Percentiles rank a stretch among this genome's conserved stretches.
Evolutionary conservation across 2,329 filamentous ascomycete genomes (phyloP).

Genomic region (Alternaria sp.): DNA sequence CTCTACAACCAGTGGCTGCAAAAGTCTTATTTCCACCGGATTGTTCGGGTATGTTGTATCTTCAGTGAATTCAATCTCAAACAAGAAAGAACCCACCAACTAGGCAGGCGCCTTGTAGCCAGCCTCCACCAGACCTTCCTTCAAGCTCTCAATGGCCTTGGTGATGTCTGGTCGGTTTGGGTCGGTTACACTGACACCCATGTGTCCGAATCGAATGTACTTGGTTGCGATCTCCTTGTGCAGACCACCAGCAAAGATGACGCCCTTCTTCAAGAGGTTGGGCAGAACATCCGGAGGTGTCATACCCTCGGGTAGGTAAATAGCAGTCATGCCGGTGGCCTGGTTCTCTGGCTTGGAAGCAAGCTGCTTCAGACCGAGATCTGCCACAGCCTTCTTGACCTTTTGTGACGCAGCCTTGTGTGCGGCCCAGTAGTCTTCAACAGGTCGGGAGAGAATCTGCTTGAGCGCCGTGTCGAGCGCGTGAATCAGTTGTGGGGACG

Average conservation of each 20-base stretch:
- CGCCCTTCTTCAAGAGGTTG: slow-evolving; percentile 82
- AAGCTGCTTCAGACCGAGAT: slow-evolving; percentile 86
- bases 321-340: slow-evolving; percentile 97
- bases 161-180: slow-evolving; percentile 81
- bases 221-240: slow-evolving; percentile 94
- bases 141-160: slow-evolving; percentile 80
- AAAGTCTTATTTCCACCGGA: not conserved
- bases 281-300: slow-evolving; percentile 84
- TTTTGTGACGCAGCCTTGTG: slow-evolving; percentile 82
- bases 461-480: slow-evolving; percentile 88
- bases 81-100: not conserved
- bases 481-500: slow-evolving; percentile 90
- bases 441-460: slow-evolving; percentile 82
- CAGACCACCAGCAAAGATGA: slow-evolving; percentile 93
- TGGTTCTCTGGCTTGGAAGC: slow-evolving; percentile 87
- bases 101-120: slow-evolving; percentile 62
- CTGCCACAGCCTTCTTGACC: slow-evolving; percentile 82
- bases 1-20: not conserved
- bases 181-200: slow-evolving; percentile 93
- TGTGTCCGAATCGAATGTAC: slow-evolving; percentile 96
- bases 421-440: slow-evolving; percentile 82
- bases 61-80: not conserved
- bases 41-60: not conserved
- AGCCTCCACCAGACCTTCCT: slow-evolving; percentile 76
- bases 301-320: slow-evolving; percentile 88